These are phyloP conservation scores for Scedosporium minutisporum DNA, from an alignment of 2,329 filamentous ascomycete genomes.

Conservation along the genomic window DNA sequence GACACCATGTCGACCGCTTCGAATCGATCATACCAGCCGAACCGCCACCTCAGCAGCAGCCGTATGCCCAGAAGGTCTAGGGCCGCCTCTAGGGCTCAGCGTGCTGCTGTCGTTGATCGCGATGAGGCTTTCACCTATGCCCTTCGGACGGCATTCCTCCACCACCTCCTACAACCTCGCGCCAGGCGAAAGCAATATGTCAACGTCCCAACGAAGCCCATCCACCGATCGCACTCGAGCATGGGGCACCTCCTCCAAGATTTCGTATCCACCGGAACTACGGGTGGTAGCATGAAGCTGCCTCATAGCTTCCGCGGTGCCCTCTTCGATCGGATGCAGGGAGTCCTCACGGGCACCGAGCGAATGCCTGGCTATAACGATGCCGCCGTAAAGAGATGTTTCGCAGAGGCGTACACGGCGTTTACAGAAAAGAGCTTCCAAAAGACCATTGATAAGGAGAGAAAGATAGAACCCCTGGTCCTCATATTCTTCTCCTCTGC, in stretches of 20 bases:
- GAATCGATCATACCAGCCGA: slow-evolving; percentile 28
- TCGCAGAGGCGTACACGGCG: slow-evolving; percentile 87
- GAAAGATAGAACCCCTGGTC: slow-evolving; percentile 83
- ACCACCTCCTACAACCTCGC: slow-evolving; percentile 87
- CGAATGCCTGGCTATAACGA: slow-evolving; percentile 82
- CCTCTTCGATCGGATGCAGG: slow-evolving; percentile 64
- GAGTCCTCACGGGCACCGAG: slow-evolving; percentile 73
- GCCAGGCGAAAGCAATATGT: slow-evolving; percentile 85
- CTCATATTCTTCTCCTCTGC: slow-evolving; percentile 95
- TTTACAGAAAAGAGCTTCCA: slow-evolving; percentile 84
- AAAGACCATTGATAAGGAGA: slow-evolving; percentile 87
- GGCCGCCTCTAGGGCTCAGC: slow-evolving; percentile 35
- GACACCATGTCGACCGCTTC: slow-evolving; percentile 10
- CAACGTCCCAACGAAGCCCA: slow-evolving; percentile 46
- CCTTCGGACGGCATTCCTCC: slow-evolving; percentile 79
- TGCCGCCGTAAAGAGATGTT: slow-evolving; percentile 81
- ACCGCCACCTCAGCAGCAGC: slow-evolving; percentile 36
- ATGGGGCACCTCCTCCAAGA: slow-evolving; percentile 85
- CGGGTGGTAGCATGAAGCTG: slow-evolving; percentile 38
- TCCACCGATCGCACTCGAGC: slow-evolving; percentile 55
- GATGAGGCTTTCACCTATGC: slow-evolving; percentile 89
- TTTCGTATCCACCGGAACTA: slow-evolving; percentile 47
- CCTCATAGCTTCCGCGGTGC: slow-evolving; percentile 43
- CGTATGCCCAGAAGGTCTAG: slow-evolving; percentile 27
- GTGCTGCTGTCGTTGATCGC: slow-evolving; percentile 39